phyloP scores from a whole-genome alignment of 2,329 filamentous ascomycete species.

The Neopestalotiopsis sp. region DNA sequence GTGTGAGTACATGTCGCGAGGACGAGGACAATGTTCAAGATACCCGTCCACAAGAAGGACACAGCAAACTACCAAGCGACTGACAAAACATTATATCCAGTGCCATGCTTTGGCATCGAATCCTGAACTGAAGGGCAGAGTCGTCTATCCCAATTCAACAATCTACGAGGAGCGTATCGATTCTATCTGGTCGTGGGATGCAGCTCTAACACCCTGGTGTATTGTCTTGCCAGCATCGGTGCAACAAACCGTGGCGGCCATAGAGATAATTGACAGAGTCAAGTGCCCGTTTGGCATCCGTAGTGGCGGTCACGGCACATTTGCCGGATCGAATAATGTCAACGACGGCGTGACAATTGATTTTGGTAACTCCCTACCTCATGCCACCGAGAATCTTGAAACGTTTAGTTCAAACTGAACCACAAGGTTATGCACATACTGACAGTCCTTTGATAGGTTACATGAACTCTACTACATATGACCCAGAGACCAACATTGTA shows the following conservation, averaged over 20 bases:
- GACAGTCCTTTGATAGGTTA: background rate
- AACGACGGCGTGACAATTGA: conserved; percentile 23
- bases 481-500: conserved; percentile 31
- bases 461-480: conserved; percentile 33
- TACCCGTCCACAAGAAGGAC: too few relatives aligned
- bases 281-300: conserved; percentile 21
- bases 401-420: background rate
- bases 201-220: conserved; percentile 11
- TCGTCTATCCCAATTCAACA: conserved; percentile 3
- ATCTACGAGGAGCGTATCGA: background rate
- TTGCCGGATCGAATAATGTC: conserved; percentile 11
- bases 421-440: conserved; percentile 18
- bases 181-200: conserved; percentile 10
- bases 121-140: background rate
- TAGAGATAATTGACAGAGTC: conserved; percentile 19
- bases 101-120: background rate
- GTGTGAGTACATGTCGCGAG: background rate
- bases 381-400: background rate
- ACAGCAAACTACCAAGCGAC: background rate
- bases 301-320: conserved; percentile 19
- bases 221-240: conserved; percentile 13
- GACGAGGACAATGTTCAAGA: too few relatives aligned
- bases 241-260: conserved; percentile 10
- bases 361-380: conserved; percentile 13
- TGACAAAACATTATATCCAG: background rate